Conservation (phyloP, 2,329 filamentous ascomycete species). For the Shiraia sp. region DNA sequence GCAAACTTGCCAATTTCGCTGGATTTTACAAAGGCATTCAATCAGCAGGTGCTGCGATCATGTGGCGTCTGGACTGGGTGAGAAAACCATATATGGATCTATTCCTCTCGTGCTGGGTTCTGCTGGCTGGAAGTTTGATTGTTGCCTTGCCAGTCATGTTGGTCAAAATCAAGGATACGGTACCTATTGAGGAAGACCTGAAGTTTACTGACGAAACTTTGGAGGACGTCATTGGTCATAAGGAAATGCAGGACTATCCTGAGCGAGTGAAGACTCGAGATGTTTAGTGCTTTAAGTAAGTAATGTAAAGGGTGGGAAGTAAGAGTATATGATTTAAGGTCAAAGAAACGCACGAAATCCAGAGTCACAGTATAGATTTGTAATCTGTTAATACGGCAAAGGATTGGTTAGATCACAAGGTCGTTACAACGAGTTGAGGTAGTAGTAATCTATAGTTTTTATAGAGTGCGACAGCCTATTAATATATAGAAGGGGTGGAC, state of each 20-base stretch:
- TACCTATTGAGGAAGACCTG: slow-evolving; percentile 68
- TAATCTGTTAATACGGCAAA: too few relatives aligned
- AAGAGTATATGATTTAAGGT: too few relatives aligned
- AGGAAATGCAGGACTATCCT: neutral
- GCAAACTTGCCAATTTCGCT: slow-evolving; percentile 85
- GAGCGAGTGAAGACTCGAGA: neutral
- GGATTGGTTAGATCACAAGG: too few relatives aligned
- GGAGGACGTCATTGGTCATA: slow-evolving; percentile 10
- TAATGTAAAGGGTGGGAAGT: too few relatives aligned
- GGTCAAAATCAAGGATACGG: slow-evolving; percentile 74
- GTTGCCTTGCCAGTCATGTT: slow-evolving; percentile 78
- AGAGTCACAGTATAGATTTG: too few relatives aligned
- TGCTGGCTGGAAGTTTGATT: slow-evolving; percentile 71
- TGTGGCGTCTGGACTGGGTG: slow-evolving; percentile 66
- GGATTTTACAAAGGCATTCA: slow-evolving; percentile 88
- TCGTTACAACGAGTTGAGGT: too few relatives aligned
- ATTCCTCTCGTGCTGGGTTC: slow-evolving; percentile 75
- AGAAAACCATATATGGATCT: slow-evolving; percentile 65
- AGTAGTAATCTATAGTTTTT: too few relatives aligned
- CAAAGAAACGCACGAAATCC: too few relatives aligned
- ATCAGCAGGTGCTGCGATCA: slow-evolving; percentile 76
- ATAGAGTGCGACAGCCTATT: too few relatives aligned
- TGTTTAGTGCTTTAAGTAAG: too few relatives aligned
- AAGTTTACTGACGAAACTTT: slow-evolving; percentile 78
- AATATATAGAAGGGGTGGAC: too few relatives aligned